A percentile compares a stretch with the other conserved stretches of the same genome.
Conservation (phyloP, 352 stramenopile species). For the Globisporangium radiosum region DNA sequence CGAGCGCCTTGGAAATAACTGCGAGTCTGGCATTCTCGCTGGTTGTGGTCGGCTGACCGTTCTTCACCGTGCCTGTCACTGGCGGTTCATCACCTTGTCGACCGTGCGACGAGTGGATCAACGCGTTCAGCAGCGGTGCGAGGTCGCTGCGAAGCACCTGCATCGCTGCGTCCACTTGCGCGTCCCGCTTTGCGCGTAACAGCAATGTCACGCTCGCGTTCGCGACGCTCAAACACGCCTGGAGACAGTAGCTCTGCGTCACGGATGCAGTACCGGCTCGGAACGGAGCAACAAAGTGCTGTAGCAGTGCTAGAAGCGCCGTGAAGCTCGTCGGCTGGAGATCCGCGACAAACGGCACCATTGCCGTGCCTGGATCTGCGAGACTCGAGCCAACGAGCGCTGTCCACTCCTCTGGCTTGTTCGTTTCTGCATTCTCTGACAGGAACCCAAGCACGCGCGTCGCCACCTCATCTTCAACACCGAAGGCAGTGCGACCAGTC, state of each 20-base stretch:
- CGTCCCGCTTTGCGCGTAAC: constrained; percentile 6
- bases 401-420: constrained; percentile 11
- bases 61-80: background rate
- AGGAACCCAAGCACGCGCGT: constrained; percentile 31
- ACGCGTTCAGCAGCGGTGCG: constrained; percentile 21
- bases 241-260: constrained; percentile 26
- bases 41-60: constrained; percentile 6
- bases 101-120: constrained; percentile 25
- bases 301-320: constrained; percentile 23
- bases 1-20: constrained; percentile 30
- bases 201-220: constrained; percentile 34
- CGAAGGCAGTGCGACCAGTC: background rate
- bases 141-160: constrained; percentile 20
- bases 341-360: constrained; percentile 43
- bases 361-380: background rate
- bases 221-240: constrained; percentile 36
- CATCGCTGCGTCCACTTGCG: constrained; percentile 11
- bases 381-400: background rate
- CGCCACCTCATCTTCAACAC: constrained; percentile 11
- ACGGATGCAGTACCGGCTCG: constrained; percentile 13
- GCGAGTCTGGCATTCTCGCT: constrained; percentile 7
- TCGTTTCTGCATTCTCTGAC: constrained; percentile 33
- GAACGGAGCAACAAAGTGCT: constrained; percentile 26
- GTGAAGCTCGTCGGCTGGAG: constrained; percentile 25
- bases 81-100: background rate